Conservation (phyloP, 2,329 filamentous ascomycete species). For the Calonectria pseudoreteaudii region DNA sequence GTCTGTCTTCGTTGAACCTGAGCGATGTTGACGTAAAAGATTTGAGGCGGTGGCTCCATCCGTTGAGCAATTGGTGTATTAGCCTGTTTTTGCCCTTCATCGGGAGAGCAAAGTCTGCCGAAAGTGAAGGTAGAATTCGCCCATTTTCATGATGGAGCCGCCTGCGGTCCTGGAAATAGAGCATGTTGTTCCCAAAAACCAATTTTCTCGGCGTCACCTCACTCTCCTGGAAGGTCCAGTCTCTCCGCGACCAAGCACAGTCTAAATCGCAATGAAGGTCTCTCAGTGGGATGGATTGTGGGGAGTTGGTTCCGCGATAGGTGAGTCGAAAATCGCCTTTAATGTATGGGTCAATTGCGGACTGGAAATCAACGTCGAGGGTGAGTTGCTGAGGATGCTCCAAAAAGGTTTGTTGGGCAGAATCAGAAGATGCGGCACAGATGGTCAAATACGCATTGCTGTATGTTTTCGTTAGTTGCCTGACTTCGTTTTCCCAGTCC, state of each 20-base stretch:
- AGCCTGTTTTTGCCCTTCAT: neutral
- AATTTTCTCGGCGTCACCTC: neutral
- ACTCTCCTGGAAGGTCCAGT: neutral
- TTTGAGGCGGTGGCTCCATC: neutral
- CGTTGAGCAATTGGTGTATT: neutral
- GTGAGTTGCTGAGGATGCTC: neutral
- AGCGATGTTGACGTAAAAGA: neutral
- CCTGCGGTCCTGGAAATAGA: neutral
- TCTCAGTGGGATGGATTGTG: neutral
- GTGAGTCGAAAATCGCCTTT: neutral
- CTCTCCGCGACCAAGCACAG: neutral
- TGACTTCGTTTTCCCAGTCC: neutral
- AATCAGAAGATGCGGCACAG: neutral
- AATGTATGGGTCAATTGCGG: neutral
- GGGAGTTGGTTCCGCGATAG: neutral
- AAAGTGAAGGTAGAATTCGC: neutral
- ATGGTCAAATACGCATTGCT: neutral
- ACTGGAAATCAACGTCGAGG: neutral
- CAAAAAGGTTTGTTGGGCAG: neutral
- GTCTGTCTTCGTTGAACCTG: neutral
- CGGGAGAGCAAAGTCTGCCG: neutral
- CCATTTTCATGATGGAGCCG: neutral
- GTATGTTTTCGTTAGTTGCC: neutral
- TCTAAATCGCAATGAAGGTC: neutral
- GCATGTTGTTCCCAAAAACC: neutral